Evolutionary conservation across 163 green algal species (phyloP).

Genomic region (Chlorella variabilis): DNA sequence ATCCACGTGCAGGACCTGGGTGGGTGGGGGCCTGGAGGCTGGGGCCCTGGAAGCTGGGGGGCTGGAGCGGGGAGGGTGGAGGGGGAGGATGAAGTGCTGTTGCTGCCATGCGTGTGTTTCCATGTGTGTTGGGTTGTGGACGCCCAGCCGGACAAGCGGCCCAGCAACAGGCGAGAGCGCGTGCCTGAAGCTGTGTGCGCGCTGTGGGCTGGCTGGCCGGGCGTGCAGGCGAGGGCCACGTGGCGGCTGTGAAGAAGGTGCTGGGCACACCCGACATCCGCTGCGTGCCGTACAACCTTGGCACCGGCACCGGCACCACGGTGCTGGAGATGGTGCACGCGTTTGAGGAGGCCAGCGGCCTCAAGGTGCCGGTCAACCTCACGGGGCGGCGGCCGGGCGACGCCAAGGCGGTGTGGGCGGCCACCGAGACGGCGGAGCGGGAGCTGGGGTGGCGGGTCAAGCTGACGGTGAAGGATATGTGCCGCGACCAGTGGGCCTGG

Average conservation of each 20-base stretch:
- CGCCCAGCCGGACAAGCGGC: no score
- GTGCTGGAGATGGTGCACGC: slow-evolving; percentile 95
- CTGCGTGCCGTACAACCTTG: slow-evolving; percentile 89
- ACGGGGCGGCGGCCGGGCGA: slow-evolving; percentile 79
- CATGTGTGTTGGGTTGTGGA: no score
- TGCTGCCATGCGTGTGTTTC: no score
- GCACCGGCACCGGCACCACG: slow-evolving; percentile 84
- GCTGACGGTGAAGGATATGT: slow-evolving; percentile 91
- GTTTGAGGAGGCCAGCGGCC: slow-evolving; percentile 92
- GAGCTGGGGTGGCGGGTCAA: slow-evolving; percentile 88
- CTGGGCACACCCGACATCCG: slow-evolving; percentile 60
- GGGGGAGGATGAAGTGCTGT: no score
- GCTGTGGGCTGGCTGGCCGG: no score
- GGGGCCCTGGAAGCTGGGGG: no score
- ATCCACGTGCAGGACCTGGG: slow-evolving; percentile 99
- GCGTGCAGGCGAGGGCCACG: slow-evolving; percentile 54
- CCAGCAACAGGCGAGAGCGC: no score
- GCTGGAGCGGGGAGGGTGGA: no score
- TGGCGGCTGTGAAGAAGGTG: slow-evolving; percentile 68
- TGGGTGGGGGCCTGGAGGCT: slow-evolving; percentile 33
- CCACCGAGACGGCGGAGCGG: slow-evolving; percentile 81
- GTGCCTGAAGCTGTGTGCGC: no score
- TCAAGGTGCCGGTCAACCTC: slow-evolving; percentile 82
- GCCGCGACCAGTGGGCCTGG: slow-evolving; percentile 94
- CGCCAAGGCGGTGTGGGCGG: slow-evolving; percentile 85